Conservation (phyloP, 805 yeast genomes). For the Candida ficus region DNA sequence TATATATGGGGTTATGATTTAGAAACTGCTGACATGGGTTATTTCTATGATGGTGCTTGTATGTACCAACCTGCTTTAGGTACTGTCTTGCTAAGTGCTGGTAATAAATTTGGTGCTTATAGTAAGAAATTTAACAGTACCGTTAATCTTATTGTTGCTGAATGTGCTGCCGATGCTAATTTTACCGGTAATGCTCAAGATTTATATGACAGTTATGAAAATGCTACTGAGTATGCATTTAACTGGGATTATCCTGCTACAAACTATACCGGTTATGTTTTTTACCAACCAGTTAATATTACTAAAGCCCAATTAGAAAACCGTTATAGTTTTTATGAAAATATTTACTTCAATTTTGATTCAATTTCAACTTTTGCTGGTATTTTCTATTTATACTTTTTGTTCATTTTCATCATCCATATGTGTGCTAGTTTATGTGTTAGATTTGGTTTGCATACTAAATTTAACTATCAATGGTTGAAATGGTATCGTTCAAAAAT, state of each 20-base stretch:
- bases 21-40: neutral
- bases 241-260: neutral
- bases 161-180: slow-evolving; percentile 8
- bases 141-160: neutral
- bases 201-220: slow-evolving; percentile 24
- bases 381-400: slow-evolving; percentile 35
- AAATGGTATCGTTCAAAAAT: slow-evolving; percentile 18
- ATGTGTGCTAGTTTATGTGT: slow-evolving; percentile 29
- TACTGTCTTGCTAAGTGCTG: slow-evolving; percentile 7
- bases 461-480: slow-evolving; percentile 11
- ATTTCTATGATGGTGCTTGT: slow-evolving; percentile 5
- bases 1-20: slow-evolving; percentile 1
- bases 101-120: slow-evolving; percentile 9
- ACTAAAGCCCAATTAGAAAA: too few species aligned
- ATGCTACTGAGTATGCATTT: slow-evolving; percentile 25
- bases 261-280: slow-evolving; percentile 7
- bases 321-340: slow-evolving; percentile 5
- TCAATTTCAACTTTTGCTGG: slow-evolving; percentile 22
- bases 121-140: slow-evolving; percentile 12
- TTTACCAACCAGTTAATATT: too few species aligned
- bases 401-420: slow-evolving; percentile 31
- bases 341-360: slow-evolving; percentile 17
- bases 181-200: slow-evolving; percentile 7
- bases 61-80: slow-evolving; percentile 16
- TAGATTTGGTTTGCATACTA: slow-evolving; percentile 16